Conservation (phyloP, 2,329 filamentous ascomycete genomes). For the Ceratocystis cacaofunesta region DNA sequence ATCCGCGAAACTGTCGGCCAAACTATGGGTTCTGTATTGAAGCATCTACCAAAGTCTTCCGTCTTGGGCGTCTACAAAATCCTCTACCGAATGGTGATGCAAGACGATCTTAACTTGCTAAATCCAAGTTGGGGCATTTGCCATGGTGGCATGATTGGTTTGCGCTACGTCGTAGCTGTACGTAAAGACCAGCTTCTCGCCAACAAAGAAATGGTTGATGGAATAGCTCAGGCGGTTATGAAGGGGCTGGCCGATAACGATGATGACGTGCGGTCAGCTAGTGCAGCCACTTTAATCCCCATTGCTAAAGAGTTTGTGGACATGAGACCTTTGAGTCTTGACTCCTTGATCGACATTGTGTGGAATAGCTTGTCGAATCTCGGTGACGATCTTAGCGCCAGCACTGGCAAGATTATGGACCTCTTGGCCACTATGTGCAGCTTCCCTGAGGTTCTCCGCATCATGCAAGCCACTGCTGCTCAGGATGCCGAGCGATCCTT, state of each 20-base stretch:
- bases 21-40: conserved; percentile 75
- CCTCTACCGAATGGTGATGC: conserved; percentile 81
- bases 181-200: conserved; percentile 80
- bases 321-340: conserved; percentile 62
- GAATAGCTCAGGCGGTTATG: conserved; percentile 83
- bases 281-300: conserved; percentile 90
- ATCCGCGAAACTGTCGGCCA: conserved; percentile 93
- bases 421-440: conserved; percentile 87
- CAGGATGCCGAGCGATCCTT: conserved; percentile 80
- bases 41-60: conserved; percentile 62
- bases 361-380: conserved; percentile 95
- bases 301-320: conserved; percentile 91
- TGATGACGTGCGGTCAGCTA: conserved; percentile 92
- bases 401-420: conserved; percentile 97
- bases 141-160: conserved; percentile 93
- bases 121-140: conserved; percentile 82
- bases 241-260: conserved; percentile 82
- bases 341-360: conserved; percentile 78
- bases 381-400: conserved; percentile 93
- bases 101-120: conserved; percentile 60
- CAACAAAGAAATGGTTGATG: conserved; percentile 76
- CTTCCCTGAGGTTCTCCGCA: conserved; percentile 79
- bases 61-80: conserved; percentile 76
- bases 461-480: conserved; percentile 82
- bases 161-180: conserved; percentile 89